phyloP scores from a whole-genome alignment of 2,329 filamentous ascomycete species.

The Ascochyta rabiei region DNA sequence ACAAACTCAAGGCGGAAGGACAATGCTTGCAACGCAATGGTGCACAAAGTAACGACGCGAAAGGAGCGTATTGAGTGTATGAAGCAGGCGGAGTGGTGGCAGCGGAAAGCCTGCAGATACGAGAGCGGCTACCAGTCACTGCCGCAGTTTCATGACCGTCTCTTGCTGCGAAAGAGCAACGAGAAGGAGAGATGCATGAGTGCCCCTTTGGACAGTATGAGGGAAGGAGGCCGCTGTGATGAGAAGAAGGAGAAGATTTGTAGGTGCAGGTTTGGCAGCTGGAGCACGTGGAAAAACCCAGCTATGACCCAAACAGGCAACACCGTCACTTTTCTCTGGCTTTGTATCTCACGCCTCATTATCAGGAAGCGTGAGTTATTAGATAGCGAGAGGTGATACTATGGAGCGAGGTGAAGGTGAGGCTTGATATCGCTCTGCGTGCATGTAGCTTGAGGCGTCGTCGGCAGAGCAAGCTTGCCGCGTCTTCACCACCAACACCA shows the following conservation, averaged over 20 bases:
- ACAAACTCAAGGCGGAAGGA: conserved; percentile 30
- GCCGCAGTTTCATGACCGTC: conserved; percentile 30
- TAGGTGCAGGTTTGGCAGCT: conserved; percentile 35
- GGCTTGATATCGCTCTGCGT: background rate
- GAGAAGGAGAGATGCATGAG: conserved; percentile 12
- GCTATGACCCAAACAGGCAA: conserved; percentile 35
- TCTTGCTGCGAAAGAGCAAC: conserved; percentile 1
- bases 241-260: conserved; percentile 34
- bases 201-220: conserved; percentile 16
- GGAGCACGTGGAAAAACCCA: conserved; percentile 39
- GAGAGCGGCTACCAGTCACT: conserved; percentile 34
- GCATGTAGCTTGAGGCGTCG: background rate
- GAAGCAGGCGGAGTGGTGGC: conserved; percentile 42
- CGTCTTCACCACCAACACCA: background rate
- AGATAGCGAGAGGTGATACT: conserved; percentile 66
- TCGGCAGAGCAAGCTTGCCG: background rate
- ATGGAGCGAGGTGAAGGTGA: background rate
- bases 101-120: conserved; percentile 32
- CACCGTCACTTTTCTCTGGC: conserved; percentile 65
- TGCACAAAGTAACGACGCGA: conserved; percentile 35
- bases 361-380: conserved; percentile 65
- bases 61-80: conserved; percentile 44
- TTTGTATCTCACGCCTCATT: conserved; percentile 72
- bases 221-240: conserved; percentile 31
- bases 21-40: conserved; percentile 36